A percentile compares a stretch with the other conserved stretches of the same genome.
Conservation (phyloP, 2,329 filamentous ascomycete species). For the Cytospora piceicola region DNA sequence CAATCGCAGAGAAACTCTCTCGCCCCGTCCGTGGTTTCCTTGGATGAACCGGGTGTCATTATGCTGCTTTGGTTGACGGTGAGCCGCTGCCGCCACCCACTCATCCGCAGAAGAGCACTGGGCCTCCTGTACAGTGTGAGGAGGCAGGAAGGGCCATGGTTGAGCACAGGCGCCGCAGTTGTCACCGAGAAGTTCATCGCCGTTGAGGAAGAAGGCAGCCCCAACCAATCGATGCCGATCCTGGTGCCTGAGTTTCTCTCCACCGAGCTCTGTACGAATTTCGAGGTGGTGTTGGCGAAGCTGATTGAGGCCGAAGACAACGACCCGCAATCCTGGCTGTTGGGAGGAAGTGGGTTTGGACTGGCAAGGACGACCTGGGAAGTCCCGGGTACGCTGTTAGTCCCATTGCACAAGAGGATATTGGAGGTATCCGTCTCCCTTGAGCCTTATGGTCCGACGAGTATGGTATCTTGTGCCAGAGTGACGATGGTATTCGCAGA, state of each 20-base stretch:
- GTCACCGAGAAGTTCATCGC: slow-evolving; percentile 35
- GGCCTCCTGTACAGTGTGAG: slow-evolving; percentile 35
- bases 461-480: slow-evolving; percentile 11
- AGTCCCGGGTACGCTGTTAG: slow-evolving; percentile 1
- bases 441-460: slow-evolving; percentile 20
- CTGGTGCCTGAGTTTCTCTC: slow-evolving; percentile 3
- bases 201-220: slow-evolving; percentile 31
- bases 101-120: slow-evolving; percentile 37
- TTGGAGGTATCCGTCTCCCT: slow-evolving; percentile 1
- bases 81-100: slow-evolving; percentile 40
- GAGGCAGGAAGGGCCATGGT: slow-evolving; percentile 42
- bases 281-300: slow-evolving; percentile 6
- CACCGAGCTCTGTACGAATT: slow-evolving; percentile 1
- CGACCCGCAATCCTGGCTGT: slow-evolving; percentile 11
- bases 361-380: slow-evolving; percentile 12
- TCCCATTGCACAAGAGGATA: slow-evolving; percentile 18
- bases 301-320: slow-evolving; percentile 21
- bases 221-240: background rate
- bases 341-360: background rate
- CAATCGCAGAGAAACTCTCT: slow-evolving; percentile 18
- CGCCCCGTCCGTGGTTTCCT: slow-evolving; percentile 34
- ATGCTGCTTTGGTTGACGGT: slow-evolving; percentile 38
- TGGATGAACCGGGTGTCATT: slow-evolving; percentile 40
- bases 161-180: slow-evolving; percentile 37
- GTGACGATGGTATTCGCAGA: slow-evolving; percentile 18